A percentile compares a stretch with the other conserved stretches of the same genome.
phyloP scores from a whole-genome alignment of 2,329 filamentous ascomycete genomes.

The Sporothrix sp. region DNA sequence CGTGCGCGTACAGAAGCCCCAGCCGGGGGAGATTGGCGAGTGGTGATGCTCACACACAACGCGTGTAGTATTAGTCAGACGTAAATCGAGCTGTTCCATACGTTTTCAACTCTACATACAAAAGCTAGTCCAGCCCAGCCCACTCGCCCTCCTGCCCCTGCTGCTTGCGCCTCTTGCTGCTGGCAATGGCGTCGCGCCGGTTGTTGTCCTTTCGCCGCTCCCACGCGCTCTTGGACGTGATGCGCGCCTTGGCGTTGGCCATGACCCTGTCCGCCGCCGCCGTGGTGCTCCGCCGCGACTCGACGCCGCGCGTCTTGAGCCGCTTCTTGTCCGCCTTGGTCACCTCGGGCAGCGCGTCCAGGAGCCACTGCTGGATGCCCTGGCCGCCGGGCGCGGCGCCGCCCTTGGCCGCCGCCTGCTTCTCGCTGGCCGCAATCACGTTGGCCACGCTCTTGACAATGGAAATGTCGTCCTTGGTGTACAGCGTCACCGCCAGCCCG shows the following conservation, averaged over 20 bases:
- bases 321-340: slow-evolving; percentile 76
- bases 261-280: background rate
- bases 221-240: slow-evolving; percentile 75
- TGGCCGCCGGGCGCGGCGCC: background rate
- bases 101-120: background rate
- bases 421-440: slow-evolving; percentile 77
- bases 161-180: slow-evolving; percentile 47
- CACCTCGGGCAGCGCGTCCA: slow-evolving; percentile 76
- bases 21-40: slow-evolving; percentile 36
- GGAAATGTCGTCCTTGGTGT: slow-evolving; percentile 88
- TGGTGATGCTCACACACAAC: too few species aligned
- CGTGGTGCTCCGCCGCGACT: slow-evolving; percentile 45
- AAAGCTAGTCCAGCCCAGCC: slow-evolving; percentile 24
- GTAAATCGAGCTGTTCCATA: background rate
- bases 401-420: slow-evolving; percentile 46
- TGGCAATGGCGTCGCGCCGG: slow-evolving; percentile 50
- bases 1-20: slow-evolving; percentile 48
- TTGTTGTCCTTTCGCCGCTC: slow-evolving; percentile 62
- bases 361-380: slow-evolving; percentile 67
- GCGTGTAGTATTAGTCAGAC: background rate
- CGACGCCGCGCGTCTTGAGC: slow-evolving; percentile 72
- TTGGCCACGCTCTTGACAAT: slow-evolving; percentile 87
- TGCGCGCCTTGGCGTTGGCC: slow-evolving; percentile 45
- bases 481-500: slow-evolving; percentile 85
- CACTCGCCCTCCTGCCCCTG: slow-evolving; percentile 22